Evolutionary conservation across 495 filamentous ascomycete genomes (phyloP), one percentile per base, ranked within the genome.

Genomic region (Chaetomium fimeti): DNA sequence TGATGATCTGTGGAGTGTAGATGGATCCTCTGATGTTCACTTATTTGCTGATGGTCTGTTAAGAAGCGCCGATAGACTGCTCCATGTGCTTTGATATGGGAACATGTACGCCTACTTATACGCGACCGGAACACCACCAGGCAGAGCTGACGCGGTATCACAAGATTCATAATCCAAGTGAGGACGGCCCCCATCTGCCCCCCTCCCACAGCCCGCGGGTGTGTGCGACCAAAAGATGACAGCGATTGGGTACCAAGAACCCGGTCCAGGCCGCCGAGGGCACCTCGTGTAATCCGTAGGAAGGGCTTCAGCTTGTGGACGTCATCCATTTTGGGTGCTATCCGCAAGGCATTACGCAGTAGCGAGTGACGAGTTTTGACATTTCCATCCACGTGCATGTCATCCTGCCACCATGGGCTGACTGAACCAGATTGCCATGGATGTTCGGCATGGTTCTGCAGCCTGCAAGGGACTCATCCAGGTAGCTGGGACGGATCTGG

Each of bases 191-290:
- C 28, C 52, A 28, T 28, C 9, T 25, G n/a, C n/a, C n/a, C n/a
- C n/a, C 11, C 25, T 25, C 52, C 52, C 16, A 6, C 6, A 36
- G 52, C 22, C 3, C 52, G 28, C 52, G 32, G 11, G 8, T 38
- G 20, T 29, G 32, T 38, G 53, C 32, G 12, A 20, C 11, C 29
- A 36, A 12, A 8, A 2, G 16, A 2, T 9, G 4, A 4, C 18
- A 18, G 16, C 27, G 51, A 56, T 56, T 56, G 53, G 53, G 22
- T 56, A 56, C 53, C 53, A 56, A 40, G 38, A 5, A 56, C 5
- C 38, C 7, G 20, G 16, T 56, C 29, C 1, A 24, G 28, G 32
- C 32, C 12, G 28, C 29, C 53, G 16, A 15, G 16, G 22, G 9
- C 2, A 55, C 7, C 27, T 36, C 20, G 52, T 40, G 53, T 40